Evolutionary conservation across 2,329 filamentous ascomycete genomes (phyloP), one percentile per base, ranked within the genome.

Genomic region (Domatiomyces globalis): DNA sequence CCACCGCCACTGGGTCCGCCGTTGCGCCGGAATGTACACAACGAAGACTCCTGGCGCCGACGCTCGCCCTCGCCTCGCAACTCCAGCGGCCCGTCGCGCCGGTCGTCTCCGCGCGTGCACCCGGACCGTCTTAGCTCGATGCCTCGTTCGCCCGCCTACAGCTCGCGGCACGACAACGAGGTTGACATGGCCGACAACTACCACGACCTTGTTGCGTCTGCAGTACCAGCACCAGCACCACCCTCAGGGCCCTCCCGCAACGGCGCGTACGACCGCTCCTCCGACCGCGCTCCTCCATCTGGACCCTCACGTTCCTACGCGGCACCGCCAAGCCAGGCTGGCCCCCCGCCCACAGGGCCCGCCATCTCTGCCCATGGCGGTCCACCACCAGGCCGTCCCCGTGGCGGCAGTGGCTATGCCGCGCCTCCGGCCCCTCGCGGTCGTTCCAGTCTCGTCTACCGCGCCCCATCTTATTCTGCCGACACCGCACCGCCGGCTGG

Each of bases 91-190:
- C 79, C 76, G 27, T 83, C 80, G 19, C 74, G 78, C 51, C 72
- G 78, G 47, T 81, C 80, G 7, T 83, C 80, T 5, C 80, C 80
- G 15, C 75, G 70, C 22, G 65, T 75, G 12, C 76, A 79, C 59
- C 71, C 73, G 15, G 80, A 78, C 56, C 71, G 76, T 58, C 62
- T 70, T 48, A 71, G 68, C 47, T 63, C 50, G 43, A 46, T 46
- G 54, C 56, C 51, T 46, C 60, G 50, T 58, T 63, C 59, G 20
- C 58, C 64, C 8, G 54, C 54, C 22, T 52, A 53, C 48, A 50
- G 52, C 33, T 43, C 46, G 19, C 57, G 57, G 1, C 54, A 51
- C 9, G 47, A 56, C 27, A 62, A 64, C 39, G 50, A 55, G 50
- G 49, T 47, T 56, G 58, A 43, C 54, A 54, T 17, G 63, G 62